Evolutionary conservation across 208 protist genomes (phyloP).

Genomic region (Eutreptiella sp.): DNA sequence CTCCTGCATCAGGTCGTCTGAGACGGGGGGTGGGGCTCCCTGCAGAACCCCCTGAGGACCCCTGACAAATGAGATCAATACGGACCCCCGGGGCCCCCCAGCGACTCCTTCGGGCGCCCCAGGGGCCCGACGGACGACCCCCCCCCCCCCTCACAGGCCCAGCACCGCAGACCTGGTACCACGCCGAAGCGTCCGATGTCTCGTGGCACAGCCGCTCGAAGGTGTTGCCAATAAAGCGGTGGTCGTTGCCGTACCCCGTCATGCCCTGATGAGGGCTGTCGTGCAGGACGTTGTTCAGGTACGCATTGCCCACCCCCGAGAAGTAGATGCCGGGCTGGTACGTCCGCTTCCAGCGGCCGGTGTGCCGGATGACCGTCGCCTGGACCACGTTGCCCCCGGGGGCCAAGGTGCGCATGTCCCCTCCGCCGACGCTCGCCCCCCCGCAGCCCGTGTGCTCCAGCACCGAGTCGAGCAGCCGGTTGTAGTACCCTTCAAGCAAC

Average conservation of each 20-base stretch:
- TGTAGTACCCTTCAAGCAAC: background rate
- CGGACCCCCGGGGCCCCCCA: too few relatives aligned
- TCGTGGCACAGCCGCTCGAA: slow-evolving; percentile 1
- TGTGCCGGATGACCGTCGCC: background rate
- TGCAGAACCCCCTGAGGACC: too few relatives aligned
- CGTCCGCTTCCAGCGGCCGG: slow-evolving; percentile 14
- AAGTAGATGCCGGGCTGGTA: slow-evolving; percentile 2
- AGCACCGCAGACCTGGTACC: too few relatives aligned
- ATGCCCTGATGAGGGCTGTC: slow-evolving; percentile 4
- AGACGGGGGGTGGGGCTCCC: too few relatives aligned
- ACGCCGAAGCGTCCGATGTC: slow-evolving; percentile 5
- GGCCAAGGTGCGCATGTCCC: background rate
- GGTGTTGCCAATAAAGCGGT: background rate
- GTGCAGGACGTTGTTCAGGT: background rate
- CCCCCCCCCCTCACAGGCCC: too few relatives aligned
- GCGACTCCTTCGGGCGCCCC: too few relatives aligned
- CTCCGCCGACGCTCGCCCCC: slow-evolving; percentile 4
- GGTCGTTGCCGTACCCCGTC: background rate
- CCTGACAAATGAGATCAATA: too few relatives aligned
- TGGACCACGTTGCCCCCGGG: background rate
- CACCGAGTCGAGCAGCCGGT: background rate
- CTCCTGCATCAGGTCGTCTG: too few relatives aligned
- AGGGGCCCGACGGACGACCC: too few relatives aligned
- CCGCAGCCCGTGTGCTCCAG: background rate
- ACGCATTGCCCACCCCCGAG: slow-evolving; percentile 2